Conservation (phyloP, 345 rosid species). For the Nephelium lappaceum region DNA sequence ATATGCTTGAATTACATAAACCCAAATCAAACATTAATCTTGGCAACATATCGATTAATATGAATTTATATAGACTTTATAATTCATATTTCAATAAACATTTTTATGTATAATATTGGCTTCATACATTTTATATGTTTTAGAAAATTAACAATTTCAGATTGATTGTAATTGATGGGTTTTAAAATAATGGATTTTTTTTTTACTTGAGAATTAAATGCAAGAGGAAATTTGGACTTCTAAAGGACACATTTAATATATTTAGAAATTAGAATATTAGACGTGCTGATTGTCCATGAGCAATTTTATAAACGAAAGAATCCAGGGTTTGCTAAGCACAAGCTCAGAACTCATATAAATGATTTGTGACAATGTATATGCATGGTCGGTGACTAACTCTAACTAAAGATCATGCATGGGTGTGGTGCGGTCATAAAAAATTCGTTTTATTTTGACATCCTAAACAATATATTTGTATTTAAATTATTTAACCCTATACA, state of each 20-base stretch:
- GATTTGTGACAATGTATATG: constrained; percentile 6
- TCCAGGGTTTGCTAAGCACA: background rate
- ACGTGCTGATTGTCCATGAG: background rate
- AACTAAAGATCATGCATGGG: constrained; percentile 15
- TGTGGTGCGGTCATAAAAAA: background rate
- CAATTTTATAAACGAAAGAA: background rate
- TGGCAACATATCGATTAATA: too few species aligned
- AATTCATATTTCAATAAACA: too few species aligned
- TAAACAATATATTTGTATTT: too few species aligned
- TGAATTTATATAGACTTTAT: too few species aligned
- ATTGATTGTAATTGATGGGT: too few species aligned
- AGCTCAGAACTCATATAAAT: background rate
- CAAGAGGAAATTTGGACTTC: too few species aligned
- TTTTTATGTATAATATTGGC: too few species aligned
- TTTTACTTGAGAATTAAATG: too few species aligned
- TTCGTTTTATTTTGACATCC: background rate
- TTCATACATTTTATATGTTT: too few species aligned
- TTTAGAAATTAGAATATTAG: background rate
- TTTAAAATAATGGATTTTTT: too few species aligned
- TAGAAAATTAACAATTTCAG: too few species aligned
- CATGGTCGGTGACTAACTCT: constrained; percentile 30
- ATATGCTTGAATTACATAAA: background rate
- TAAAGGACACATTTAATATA: too few species aligned
- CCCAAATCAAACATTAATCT: background rate
- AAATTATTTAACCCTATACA: background rate